These are phyloP conservation scores for Sisymbrium altissimum DNA, from an alignment of 345 rosid species.

Conservation along the genomic window DNA sequence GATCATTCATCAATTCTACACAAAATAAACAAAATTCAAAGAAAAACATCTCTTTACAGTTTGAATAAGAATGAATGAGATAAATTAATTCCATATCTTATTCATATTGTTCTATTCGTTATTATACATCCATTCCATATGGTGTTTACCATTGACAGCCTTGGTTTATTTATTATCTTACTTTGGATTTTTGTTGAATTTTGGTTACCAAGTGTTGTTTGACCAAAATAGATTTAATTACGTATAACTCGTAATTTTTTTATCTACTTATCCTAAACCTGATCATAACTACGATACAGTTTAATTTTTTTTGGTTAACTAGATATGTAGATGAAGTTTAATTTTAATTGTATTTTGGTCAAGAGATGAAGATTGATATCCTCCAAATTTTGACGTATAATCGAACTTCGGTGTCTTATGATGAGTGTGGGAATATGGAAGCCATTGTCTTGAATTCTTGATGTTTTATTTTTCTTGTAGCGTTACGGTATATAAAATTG, in stretches of 20 bases:
- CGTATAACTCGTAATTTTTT: neutral
- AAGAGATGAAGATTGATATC: neutral
- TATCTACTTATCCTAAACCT: neutral
- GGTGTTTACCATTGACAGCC: no score
- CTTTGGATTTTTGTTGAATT: neutral
- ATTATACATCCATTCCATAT: no score
- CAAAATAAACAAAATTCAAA: no score
- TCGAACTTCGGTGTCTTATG: neutral
- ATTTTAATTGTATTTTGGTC: neutral
- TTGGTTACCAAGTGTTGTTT: neutral
- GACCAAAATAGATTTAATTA: neutral
- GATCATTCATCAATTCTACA: no score
- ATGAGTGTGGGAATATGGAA: neutral
- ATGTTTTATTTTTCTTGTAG: neutral
- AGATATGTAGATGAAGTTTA: neutral
- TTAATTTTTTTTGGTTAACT: neutral
- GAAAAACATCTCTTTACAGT: no score
- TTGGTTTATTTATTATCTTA: neutral
- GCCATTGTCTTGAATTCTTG: neutral
- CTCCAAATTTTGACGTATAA: neutral
- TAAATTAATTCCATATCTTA: no score
- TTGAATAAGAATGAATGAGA: no score
- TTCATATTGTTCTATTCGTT: no score
- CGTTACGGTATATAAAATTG: neutral
- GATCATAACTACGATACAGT: neutral